Conservation (phyloP, 1,284 basidiomycete species). For the Apiotrichum mycotoxinovorans region DNA sequence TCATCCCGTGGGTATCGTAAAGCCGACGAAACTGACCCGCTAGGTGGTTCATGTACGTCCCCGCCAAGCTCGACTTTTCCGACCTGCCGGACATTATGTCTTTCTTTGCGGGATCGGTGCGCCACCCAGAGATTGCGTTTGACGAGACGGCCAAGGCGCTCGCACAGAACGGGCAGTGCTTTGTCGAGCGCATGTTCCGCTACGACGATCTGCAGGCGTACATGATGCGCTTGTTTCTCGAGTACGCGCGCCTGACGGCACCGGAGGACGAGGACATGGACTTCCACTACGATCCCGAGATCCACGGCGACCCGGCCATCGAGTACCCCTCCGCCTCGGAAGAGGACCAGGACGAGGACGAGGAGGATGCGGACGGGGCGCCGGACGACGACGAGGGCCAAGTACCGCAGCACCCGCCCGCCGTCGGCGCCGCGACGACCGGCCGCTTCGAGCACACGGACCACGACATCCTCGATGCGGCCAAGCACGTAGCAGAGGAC, state of each 20-base stretch:
- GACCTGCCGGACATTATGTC: slow-evolving; percentile 47
- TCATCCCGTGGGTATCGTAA: slow-evolving; percentile 36
- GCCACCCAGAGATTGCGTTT: slow-evolving; percentile 40
- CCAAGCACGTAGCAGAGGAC: too few relatives aligned
- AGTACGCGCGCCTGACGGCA: slow-evolving; percentile 37
- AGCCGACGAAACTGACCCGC: too few relatives aligned
- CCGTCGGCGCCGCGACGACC: neutral
- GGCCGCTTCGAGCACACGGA: neutral
- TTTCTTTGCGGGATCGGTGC: slow-evolving; percentile 47
- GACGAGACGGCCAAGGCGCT: slow-evolving; percentile 49
- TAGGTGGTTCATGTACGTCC: slow-evolving; percentile 46
- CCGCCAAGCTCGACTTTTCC: slow-evolving; percentile 46
- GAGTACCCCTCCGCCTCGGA: slow-evolving; percentile 2
- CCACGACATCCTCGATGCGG: neutral
- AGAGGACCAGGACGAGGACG: neutral
- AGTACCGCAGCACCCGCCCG: neutral
- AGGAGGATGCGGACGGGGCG: neutral
- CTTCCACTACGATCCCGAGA: slow-evolving; percentile 9
- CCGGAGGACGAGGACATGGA: slow-evolving; percentile 13
- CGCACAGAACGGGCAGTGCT: slow-evolving; percentile 48
- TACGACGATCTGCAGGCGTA: slow-evolving; percentile 48
- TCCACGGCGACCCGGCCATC: slow-evolving; percentile 5
- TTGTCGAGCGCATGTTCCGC: slow-evolving; percentile 47
- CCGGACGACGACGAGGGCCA: neutral
- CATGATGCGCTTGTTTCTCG: slow-evolving; percentile 48